Conservation (phyloP, 805 yeast genomes). For the Priceomyces fermenticarens region DNA sequence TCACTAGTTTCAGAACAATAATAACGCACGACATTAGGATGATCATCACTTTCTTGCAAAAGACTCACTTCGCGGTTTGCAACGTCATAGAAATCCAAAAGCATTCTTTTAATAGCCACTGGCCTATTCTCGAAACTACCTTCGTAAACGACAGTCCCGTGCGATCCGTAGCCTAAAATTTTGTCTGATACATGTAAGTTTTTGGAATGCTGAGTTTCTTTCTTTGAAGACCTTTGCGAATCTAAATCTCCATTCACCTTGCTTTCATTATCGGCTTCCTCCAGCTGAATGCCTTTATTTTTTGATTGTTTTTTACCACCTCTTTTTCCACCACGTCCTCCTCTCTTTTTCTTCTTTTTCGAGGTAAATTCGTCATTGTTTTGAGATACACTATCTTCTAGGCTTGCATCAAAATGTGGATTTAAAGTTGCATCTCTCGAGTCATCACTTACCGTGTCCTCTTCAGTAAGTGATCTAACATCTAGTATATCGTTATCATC, state of each 20-base stretch:
- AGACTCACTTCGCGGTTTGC: constrained; percentile 89
- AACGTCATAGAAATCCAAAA: constrained; percentile 87
- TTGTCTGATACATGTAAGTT: constrained; percentile 64
- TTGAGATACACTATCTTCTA: constrained; percentile 5
- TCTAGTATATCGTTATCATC: too few species aligned
- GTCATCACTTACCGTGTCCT: too few species aligned
- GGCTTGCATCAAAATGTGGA: too few species aligned
- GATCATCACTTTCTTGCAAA: constrained; percentile 92
- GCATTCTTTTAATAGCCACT: constrained; percentile 93
- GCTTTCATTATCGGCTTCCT: constrained; percentile 7
- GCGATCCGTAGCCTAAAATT: constrained; percentile 92
- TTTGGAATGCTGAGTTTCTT: constrained; percentile 41
- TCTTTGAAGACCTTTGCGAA: constrained; percentile 16
- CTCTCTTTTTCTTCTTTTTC: constrained; percentile 72
- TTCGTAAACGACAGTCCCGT: constrained; percentile 90
- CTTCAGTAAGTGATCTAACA: too few species aligned
- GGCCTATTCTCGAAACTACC: constrained; percentile 91
- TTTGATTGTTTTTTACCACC: constrained; percentile 30
- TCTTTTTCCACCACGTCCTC: constrained; percentile 79
- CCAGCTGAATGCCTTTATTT: constrained; percentile 5
- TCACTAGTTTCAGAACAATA: constrained; percentile 84
- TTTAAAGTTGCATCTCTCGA: too few species aligned
- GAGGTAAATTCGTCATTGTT: constrained; percentile 13
- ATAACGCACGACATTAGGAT: constrained; percentile 90
- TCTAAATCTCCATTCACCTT: constrained; percentile 19